These are phyloP conservation scores for Arabidopsis suecica DNA, from an alignment of 345 rosid species.

Conservation along the genomic window DNA sequence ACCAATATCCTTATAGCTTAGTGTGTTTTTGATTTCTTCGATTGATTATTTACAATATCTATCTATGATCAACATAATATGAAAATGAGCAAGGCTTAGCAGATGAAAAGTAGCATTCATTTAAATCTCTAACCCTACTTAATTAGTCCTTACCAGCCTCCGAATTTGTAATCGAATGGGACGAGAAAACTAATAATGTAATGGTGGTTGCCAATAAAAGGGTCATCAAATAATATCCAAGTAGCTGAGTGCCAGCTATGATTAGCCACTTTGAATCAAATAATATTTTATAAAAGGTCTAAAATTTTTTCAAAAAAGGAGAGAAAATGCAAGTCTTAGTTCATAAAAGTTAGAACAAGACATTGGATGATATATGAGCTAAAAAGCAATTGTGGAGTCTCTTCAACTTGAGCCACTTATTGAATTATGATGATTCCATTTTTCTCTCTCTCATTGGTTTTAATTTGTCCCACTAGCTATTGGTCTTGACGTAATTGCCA, in stretches of 20 bases:
- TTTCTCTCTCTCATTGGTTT: constrained; percentile 33
- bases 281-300: not conserved
- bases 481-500: constrained; percentile 28
- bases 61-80: too few species aligned
- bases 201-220: constrained; percentile 35
- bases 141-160: not conserved
- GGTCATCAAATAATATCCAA: constrained; percentile 32
- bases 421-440: constrained; percentile 11
- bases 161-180: constrained; percentile 29
- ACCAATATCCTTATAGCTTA: constrained; percentile 28
- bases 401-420: constrained; percentile 39
- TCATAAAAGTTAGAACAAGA: constrained; percentile 21
- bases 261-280: constrained; percentile 41
- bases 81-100: too few species aligned
- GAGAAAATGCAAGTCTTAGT: constrained; percentile 1
- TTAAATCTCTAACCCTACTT: not conserved
- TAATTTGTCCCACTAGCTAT: constrained; percentile 20
- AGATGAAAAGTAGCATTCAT: too few species aligned
- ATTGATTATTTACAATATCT: too few species aligned
- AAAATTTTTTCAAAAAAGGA: not conserved
- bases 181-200: not conserved
- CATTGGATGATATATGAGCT: constrained; percentile 25
- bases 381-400: constrained; percentile 27
- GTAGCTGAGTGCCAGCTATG: constrained; percentile 41
- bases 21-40: constrained; percentile 20